Percentiles rank a stretch among this genome's conserved stretches.
These are phyloP conservation scores for Tetracladium marchalianum DNA, from an alignment of 495 filamentous ascomycete genomes.

Conservation along the genomic window DNA sequence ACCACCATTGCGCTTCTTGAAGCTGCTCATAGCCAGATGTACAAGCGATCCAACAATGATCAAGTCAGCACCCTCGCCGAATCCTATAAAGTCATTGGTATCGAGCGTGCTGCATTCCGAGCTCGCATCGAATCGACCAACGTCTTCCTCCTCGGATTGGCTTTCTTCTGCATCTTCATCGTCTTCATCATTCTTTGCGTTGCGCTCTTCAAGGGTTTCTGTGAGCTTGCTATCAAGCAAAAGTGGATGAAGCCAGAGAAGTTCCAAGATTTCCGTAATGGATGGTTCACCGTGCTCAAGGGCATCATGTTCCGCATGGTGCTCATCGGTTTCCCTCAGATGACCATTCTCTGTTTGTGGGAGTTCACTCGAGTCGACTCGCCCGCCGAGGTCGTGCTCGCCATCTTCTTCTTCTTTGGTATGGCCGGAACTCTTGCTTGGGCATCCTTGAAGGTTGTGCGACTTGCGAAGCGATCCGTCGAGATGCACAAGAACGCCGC, in stretches of 20 bases:
- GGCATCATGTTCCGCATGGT: conserved; percentile 88
- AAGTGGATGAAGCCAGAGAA: conserved; percentile 78
- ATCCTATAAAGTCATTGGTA: conserved; percentile 68
- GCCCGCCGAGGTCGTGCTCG: conserved; percentile 75
- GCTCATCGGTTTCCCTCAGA: conserved; percentile 90
- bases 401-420: conserved; percentile 80
- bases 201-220: conserved; percentile 65
- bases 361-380: conserved; percentile 85
- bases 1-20: conserved; percentile 30
- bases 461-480: conserved; percentile 79
- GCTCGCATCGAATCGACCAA: conserved; percentile 84
- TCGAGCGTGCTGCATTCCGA: conserved; percentile 81
- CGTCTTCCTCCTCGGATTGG: conserved; percentile 84
- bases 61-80: conserved; percentile 29
- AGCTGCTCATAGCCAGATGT: conserved; percentile 38
- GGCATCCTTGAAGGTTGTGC: conserved; percentile 83
- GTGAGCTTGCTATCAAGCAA: conserved; percentile 59
- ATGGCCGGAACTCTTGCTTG: conserved; percentile 73
- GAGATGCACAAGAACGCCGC: conserved; percentile 92
- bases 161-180: conserved; percentile 83
- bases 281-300: conserved; percentile 76
- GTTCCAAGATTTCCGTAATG: conserved; percentile 89
- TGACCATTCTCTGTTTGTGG: conserved; percentile 87
- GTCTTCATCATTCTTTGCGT: conserved; percentile 61
- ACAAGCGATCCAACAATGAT: conserved; percentile 39